These are phyloP conservation scores for Canavalia gladiata DNA, from an alignment of 306 rosid species.

Conservation along the genomic window DNA sequence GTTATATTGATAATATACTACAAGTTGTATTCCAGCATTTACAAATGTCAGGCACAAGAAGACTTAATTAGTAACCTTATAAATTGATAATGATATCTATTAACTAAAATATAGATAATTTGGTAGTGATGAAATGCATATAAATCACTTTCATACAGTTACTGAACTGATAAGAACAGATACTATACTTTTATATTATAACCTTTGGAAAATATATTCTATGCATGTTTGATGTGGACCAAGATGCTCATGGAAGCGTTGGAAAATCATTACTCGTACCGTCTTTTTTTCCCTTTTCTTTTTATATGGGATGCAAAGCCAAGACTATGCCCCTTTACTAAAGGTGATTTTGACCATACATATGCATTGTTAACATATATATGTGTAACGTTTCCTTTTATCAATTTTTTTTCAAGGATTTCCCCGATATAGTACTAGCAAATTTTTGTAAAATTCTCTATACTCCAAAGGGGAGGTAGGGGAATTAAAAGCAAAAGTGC, in stretches of 20 bases:
- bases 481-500: constrained; percentile 47
- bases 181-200: constrained; percentile 41
- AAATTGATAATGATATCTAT: constrained; percentile 47
- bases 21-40: constrained; percentile 29
- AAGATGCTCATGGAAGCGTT: constrained; percentile 56
- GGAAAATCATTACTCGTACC: constrained; percentile 50
- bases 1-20: constrained; percentile 26
- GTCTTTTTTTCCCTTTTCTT: constrained; percentile 43
- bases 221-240: constrained; percentile 57
- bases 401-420: constrained; percentile 8
- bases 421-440: constrained; percentile 40
- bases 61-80: constrained; percentile 33
- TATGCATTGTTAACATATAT: neutral
- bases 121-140: constrained; percentile 41
- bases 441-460: constrained; percentile 34
- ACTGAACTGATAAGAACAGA: constrained; percentile 48
- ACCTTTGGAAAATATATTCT: constrained; percentile 51
- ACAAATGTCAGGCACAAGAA: constrained; percentile 49
- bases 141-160: constrained; percentile 48
- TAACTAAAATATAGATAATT: constrained; percentile 41
- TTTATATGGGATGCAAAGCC: constrained; percentile 57
- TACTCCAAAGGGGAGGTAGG: constrained; percentile 39
- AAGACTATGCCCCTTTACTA: constrained; percentile 51
- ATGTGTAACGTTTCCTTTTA: constrained; percentile 24
- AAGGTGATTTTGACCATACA: constrained; percentile 66